Conservation (phyloP, 1,139 yeast genomes). For the Yamadazyma sp. region DNA sequence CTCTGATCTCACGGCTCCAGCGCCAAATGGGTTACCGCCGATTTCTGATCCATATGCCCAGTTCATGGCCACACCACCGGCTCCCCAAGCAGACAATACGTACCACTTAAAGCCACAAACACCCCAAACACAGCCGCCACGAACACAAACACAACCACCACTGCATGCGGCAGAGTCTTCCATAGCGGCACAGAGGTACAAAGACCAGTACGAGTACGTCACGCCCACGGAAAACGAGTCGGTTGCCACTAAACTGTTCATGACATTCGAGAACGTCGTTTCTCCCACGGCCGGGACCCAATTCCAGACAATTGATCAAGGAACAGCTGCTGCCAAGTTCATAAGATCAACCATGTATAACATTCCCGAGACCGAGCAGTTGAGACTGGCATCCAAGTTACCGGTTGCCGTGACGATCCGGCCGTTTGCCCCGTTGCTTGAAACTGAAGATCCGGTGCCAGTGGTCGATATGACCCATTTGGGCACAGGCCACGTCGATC, state of each 20-base stretch:
- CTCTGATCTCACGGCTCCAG: constrained; percentile 7
- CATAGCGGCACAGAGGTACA: constrained; percentile 55
- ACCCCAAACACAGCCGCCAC: background rate
- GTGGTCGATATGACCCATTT: constrained; percentile 58
- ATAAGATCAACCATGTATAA: constrained; percentile 80
- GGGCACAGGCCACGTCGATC: constrained; percentile 21
- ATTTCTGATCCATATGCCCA: background rate
- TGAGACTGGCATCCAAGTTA: constrained; percentile 68
- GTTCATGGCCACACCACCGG: too few species aligned
- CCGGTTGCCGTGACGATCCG: constrained; percentile 81
- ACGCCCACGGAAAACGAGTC: constrained; percentile 22
- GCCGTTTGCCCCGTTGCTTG: constrained; percentile 71
- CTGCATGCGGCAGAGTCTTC: background rate
- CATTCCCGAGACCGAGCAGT: constrained; percentile 72
- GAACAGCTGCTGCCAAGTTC: constrained; percentile 78
- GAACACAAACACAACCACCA: too few species aligned
- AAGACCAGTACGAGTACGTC: constrained; percentile 50
- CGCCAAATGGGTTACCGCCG: too few species aligned
- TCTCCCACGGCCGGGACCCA: constrained; percentile 85
- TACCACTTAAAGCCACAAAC: background rate
- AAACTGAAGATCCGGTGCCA: constrained; percentile 61
- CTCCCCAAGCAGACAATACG: too few species aligned
- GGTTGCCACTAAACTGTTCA: constrained; percentile 41
- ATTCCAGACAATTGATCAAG: constrained; percentile 74
- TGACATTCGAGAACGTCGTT: constrained; percentile 69